These are phyloP conservation scores for Alternaria panax DNA, from an alignment of 2,329 filamentous ascomycete genomes.

Conservation along the genomic window DNA sequence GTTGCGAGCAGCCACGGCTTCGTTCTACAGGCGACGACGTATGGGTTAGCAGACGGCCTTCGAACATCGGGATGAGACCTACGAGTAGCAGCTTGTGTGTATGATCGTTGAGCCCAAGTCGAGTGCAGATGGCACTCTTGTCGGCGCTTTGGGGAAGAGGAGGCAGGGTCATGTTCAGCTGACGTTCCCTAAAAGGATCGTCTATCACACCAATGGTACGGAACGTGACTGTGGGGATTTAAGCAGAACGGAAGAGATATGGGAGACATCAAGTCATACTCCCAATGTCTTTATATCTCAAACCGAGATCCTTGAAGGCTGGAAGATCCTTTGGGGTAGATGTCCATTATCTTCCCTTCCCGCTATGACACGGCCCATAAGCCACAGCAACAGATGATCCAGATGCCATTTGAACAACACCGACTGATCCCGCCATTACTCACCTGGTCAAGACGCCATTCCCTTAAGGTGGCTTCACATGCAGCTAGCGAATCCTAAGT, in stretches of 20 bases:
- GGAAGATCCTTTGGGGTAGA: conserved; percentile 12
- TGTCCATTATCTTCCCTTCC: conserved; percentile 28
- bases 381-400: conserved; percentile 25
- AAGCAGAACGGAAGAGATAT: background rate
- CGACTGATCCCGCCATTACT: conserved; percentile 21
- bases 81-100: conserved; percentile 57
- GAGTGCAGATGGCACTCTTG: conserved; percentile 54
- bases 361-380: conserved; percentile 27
- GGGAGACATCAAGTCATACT: background rate
- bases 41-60: conserved; percentile 13
- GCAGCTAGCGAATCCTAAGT: conserved; percentile 28
- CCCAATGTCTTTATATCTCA: conserved; percentile 31
- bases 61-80: conserved; percentile 13
- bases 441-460: conserved; percentile 33
- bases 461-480: conserved; percentile 22
- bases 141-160: conserved; percentile 55
- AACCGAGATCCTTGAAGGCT: conserved; percentile 11
- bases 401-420: conserved; percentile 18
- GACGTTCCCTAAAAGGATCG: background rate
- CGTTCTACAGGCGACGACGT: conserved; percentile 42
- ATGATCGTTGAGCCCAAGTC: conserved; percentile 52
- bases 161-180: conserved; percentile 23
- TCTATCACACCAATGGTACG: conserved; percentile 1
- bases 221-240: background rate
- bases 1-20: conserved; percentile 53